These are phyloP conservation scores for Auriscalpium microsporum DNA, from an alignment of 768 basidiomycete genomes.

Conservation along the genomic window DNA sequence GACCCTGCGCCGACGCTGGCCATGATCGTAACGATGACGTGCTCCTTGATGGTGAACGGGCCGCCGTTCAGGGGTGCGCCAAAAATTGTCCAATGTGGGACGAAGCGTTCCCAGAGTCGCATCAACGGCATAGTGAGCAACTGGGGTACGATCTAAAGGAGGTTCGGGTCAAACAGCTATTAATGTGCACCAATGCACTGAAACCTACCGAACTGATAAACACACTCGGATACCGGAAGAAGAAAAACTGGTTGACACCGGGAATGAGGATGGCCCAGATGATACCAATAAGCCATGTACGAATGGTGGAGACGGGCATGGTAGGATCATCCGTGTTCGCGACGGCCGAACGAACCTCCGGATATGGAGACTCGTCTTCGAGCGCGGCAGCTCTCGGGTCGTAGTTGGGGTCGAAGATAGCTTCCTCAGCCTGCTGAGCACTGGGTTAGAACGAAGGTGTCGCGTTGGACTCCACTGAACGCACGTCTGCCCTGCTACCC, in stretches of 20 bases:
- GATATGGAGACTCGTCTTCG: conserved; percentile 43
- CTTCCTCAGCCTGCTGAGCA: too few relatives aligned
- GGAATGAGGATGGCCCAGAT: not conserved
- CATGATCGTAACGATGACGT: conserved; percentile 70
- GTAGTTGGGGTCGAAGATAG: too few relatives aligned
- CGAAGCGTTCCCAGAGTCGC: conserved; percentile 51
- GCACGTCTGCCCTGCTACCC: too few relatives aligned
- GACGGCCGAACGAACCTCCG: conserved; percentile 44
- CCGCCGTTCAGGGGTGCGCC: conserved; percentile 67
- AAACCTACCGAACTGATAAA: too few relatives aligned
- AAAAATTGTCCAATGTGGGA: conserved; percentile 45
- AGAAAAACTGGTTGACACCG: conserved; percentile 44
- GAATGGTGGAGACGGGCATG: conserved; percentile 28
- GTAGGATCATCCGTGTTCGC: conserved; percentile 37
- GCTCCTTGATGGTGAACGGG: conserved; percentile 72
- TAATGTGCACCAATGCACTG: too few relatives aligned
- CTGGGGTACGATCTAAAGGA: conserved; percentile 68
- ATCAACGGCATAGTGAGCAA: conserved; percentile 65
- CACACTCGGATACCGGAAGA: conserved; percentile 43
- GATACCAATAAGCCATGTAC: conserved; percentile 25
- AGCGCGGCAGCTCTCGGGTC: too few relatives aligned
- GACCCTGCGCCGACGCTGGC: conserved; percentile 50
- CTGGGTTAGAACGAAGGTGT: too few relatives aligned
- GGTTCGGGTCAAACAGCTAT: too few relatives aligned
- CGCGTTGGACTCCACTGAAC: too few relatives aligned